Percentiles rank a stretch among this genome's conserved stretches.
These are phyloP conservation scores for Diplogelasinospora grovesii DNA, from an alignment of 495 filamentous ascomycete species.

Conservation along the genomic window DNA sequence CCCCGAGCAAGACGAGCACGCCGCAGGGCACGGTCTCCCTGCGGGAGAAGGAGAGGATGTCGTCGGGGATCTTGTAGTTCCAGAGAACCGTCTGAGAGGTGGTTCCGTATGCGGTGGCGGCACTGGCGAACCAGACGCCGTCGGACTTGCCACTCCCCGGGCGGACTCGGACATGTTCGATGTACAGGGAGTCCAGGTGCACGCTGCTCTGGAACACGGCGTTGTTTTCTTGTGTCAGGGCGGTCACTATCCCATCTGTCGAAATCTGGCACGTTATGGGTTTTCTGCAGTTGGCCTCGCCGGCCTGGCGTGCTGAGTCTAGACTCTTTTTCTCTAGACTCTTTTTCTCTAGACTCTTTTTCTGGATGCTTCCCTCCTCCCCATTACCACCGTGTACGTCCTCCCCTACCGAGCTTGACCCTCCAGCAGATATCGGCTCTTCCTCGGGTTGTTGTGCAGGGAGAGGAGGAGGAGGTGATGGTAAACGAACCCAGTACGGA, in stretches of 20 bases:
- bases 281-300: conserved; percentile 11
- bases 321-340: conserved; percentile 28
- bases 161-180: conserved; percentile 34
- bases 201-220: conserved; percentile 17
- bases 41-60: conserved; percentile 43
- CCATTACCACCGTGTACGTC: conserved; percentile 2
- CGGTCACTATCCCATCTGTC: conserved; percentile 31
- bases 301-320: conserved; percentile 28
- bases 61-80: conserved; percentile 53
- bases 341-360: no score
- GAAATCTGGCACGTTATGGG: conserved; percentile 43
- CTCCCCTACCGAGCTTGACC: background rate
- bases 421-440: conserved; percentile 2
- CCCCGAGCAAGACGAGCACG: conserved; percentile 48
- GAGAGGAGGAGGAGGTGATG: conserved; percentile 23
- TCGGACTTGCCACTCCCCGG: conserved; percentile 21
- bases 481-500: conserved; percentile 55
- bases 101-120: conserved; percentile 48
- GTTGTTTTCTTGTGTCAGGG: conserved; percentile 28
- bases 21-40: conserved; percentile 55
- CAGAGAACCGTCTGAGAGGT: conserved; percentile 49
- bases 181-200: conserved; percentile 32
- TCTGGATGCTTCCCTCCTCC: conserved; percentile 13
- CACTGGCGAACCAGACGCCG: conserved; percentile 54
- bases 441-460: conserved; percentile 1